Conservation (phyloP, 2,329 filamentous ascomycete genomes). For the Aspergillus ochraceoroseus region DNA sequence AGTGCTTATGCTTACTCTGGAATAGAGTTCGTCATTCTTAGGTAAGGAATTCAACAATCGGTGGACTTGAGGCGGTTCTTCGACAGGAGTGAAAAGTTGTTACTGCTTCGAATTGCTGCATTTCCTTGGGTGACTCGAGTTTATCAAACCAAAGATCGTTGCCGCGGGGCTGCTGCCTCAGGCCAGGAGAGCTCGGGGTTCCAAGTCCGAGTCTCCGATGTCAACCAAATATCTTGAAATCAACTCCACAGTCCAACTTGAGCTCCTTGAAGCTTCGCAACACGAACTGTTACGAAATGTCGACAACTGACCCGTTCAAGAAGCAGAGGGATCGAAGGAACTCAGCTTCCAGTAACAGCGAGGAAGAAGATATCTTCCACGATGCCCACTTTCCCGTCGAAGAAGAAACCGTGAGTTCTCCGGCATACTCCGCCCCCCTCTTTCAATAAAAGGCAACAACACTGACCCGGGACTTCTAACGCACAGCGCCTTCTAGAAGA, state of each 20-base stretch:
- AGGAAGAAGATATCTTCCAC: conserved; percentile 40
- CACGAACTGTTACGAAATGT: conserved; percentile 9
- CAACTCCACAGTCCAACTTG: too few species aligned
- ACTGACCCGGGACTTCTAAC: conserved; percentile 10
- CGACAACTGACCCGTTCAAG: conserved; percentile 12
- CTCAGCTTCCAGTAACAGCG: conserved; percentile 28
- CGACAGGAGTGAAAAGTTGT: conserved; percentile 12
- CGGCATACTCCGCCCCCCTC: conserved; percentile 1
- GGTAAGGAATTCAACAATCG: background rate
- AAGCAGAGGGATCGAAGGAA: conserved; percentile 6
- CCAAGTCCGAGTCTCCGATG: too few species aligned
- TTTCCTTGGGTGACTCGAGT: too few species aligned
- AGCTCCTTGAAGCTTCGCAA: too few species aligned
- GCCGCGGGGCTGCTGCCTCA: too few species aligned
- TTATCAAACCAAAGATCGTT: too few species aligned
- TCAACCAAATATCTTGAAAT: too few species aligned
- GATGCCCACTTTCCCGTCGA: conserved; percentile 45
- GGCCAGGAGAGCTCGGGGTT: too few species aligned
- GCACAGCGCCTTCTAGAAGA: conserved; percentile 62
- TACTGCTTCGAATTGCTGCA: background rate
- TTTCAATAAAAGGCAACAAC: too few species aligned
- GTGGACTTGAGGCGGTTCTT: too few species aligned
- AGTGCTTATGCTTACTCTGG: conserved; percentile 4
- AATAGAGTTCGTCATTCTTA: conserved; percentile 7
- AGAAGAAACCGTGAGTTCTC: conserved; percentile 44